Conservation (phyloP, 2,329 filamentous ascomycete species). For the Blumeria graminis region DNA sequence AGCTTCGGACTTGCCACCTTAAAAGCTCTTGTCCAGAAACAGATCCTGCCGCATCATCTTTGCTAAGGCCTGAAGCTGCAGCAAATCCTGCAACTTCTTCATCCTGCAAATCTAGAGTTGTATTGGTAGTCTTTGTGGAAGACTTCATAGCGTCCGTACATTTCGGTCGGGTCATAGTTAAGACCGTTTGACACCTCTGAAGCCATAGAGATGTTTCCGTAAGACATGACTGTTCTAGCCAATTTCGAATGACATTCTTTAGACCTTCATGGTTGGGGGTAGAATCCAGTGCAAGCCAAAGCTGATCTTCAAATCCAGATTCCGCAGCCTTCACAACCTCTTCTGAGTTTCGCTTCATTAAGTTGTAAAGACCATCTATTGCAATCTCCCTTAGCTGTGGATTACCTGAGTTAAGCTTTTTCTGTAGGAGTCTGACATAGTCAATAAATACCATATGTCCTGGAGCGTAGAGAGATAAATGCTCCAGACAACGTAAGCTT, state of each 20-base stretch:
- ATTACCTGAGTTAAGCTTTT: constrained; percentile 45
- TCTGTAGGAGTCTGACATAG: constrained; percentile 66
- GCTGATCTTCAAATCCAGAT: constrained; percentile 60
- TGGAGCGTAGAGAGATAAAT: constrained; percentile 77
- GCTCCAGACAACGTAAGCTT: constrained; percentile 64
- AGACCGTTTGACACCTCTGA: constrained; percentile 61
- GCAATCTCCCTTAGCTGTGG: constrained; percentile 52
- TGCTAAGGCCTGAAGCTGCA: constrained; percentile 34
- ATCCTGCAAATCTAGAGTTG: constrained; percentile 62
- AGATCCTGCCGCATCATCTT: constrained; percentile 26
- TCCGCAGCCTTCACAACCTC: constrained; percentile 58
- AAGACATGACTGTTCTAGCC: constrained; percentile 76
- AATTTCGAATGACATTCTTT: constrained; percentile 73
- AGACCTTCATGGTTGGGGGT: constrained; percentile 54
- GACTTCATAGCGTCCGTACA: constrained; percentile 24
- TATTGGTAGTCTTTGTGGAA: constrained; percentile 21
- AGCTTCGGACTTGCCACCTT: constrained; percentile 86
- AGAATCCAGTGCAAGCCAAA: constrained; percentile 75
- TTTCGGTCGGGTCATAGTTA: constrained; percentile 65
- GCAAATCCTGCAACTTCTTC: constrained; percentile 95
- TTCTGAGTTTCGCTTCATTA: constrained; percentile 80
- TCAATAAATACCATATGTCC: constrained; percentile 61
- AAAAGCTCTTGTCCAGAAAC: constrained; percentile 58
- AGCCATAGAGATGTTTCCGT: constrained; percentile 68
- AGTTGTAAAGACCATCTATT: constrained; percentile 69